These are phyloP conservation scores for Byssochlamys sp. DNA, from an alignment of 2,329 filamentous ascomycete genomes.

Conservation along the genomic window DNA sequence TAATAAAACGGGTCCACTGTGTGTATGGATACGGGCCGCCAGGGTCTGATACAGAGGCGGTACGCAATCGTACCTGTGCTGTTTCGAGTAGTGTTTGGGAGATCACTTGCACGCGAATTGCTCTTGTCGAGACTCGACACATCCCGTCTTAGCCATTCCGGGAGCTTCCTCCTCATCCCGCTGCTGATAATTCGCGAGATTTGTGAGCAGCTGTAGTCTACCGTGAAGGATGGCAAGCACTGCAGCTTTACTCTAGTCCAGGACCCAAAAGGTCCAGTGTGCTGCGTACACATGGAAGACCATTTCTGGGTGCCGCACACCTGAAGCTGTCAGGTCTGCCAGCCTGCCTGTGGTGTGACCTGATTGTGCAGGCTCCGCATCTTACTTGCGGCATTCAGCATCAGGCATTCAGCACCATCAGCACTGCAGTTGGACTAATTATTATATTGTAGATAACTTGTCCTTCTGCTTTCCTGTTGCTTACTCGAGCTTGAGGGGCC, in stretches of 20 bases:
- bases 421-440: background rate
- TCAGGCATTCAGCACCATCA: background rate
- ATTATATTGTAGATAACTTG: too few relatives aligned
- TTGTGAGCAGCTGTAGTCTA: background rate
- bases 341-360: background rate
- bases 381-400: background rate
- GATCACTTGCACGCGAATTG: background rate
- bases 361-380: background rate
- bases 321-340: background rate
- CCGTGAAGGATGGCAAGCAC: background rate
- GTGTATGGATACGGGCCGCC: background rate
- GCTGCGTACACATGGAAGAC: background rate
- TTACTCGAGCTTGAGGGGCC: background rate
- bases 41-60: background rate
- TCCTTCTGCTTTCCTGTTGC: background rate
- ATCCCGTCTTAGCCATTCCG: background rate
- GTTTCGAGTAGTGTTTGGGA: background rate
- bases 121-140: background rate
- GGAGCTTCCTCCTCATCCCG: background rate
- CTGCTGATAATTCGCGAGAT: background rate
- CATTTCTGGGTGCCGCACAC: background rate
- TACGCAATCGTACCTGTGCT: background rate
- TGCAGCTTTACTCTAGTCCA: background rate
- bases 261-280: background rate
- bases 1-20: background rate